These are phyloP conservation scores for Parastagonospora avenae DNA, from an alignment of 2,329 filamentous ascomycete species.

Conservation along the genomic window DNA sequence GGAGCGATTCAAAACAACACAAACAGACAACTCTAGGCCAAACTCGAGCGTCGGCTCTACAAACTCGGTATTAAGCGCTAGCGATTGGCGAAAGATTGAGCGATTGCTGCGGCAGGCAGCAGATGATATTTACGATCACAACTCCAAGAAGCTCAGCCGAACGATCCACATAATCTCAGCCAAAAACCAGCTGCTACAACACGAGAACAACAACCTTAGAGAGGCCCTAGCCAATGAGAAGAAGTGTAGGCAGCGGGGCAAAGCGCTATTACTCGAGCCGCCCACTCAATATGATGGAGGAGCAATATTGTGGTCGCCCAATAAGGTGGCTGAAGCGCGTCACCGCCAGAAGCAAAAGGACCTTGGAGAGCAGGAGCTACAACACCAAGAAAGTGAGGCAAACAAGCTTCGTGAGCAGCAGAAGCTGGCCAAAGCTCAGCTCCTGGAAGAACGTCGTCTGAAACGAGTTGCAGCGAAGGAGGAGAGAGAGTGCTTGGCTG, in stretches of 20 bases:
- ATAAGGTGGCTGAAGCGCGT: too few species aligned
- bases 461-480: too few species aligned
- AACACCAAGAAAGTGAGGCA: too few species aligned
- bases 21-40: not conserved
- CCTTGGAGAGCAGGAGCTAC: too few species aligned
- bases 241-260: slow-evolving; percentile 33
- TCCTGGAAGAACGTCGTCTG: too few species aligned
- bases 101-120: slow-evolving; percentile 1
- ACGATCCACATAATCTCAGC: slow-evolving; percentile 5
- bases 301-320: too few species aligned
- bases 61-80: slow-evolving; percentile 3
- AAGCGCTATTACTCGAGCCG: too few species aligned
- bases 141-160: slow-evolving; percentile 5
- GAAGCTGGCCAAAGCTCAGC: too few species aligned
- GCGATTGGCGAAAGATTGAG: slow-evolving; percentile 11
- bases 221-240: slow-evolving; percentile 3
- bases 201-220: slow-evolving; percentile 3
- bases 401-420: too few species aligned
- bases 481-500: too few species aligned
- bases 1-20: not conserved
- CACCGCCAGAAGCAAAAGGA: too few species aligned
- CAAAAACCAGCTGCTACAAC: slow-evolving; percentile 7
- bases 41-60: slow-evolving; percentile 1
- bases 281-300: too few species aligned
- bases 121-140: not conserved